phyloP scores from a whole-genome alignment of 2,329 filamentous ascomycete genomes.

The Aspergillus calidoustus region DNA sequence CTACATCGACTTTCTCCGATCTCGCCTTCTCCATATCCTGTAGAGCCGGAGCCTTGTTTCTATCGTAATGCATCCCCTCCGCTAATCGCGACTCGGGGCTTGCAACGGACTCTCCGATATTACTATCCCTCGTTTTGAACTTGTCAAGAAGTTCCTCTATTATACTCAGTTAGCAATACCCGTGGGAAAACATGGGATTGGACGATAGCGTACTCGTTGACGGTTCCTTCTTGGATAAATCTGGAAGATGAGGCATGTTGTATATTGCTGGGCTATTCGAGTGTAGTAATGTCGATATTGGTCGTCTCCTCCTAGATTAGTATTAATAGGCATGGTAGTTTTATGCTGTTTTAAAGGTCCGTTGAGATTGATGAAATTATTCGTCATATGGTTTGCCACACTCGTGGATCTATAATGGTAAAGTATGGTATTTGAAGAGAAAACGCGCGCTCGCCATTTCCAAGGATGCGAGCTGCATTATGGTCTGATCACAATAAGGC shows the following conservation, averaged over 20 bases:
- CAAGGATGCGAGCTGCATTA: too few relatives aligned
- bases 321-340: not conserved
- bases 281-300: not conserved
- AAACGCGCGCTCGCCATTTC: too few relatives aligned
- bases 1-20: conserved; percentile 9
- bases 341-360: not conserved
- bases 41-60: conserved; percentile 7
- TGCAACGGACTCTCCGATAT: not conserved
- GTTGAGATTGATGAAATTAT: not conserved
- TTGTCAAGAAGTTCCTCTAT: not conserved
- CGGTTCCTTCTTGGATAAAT: conserved; percentile 16
- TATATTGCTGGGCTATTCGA: not conserved
- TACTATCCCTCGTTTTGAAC: not conserved
- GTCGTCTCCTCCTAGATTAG: not conserved
- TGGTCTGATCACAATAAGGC: too few relatives aligned
- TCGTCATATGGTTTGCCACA: conserved; percentile 2
- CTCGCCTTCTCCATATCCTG: conserved; percentile 7
- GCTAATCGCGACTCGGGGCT: conserved; percentile 1
- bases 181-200: not conserved
- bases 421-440: too few relatives aligned
- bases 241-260: conserved; percentile 3
- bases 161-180: not conserved
- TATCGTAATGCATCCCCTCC: conserved; percentile 1
- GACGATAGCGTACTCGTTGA: conserved; percentile 10
- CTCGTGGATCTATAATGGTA: not conserved